These are phyloP conservation scores for Aspergillus sp. DNA, from an alignment of 2,329 filamentous ascomycete species.

Conservation along the genomic window DNA sequence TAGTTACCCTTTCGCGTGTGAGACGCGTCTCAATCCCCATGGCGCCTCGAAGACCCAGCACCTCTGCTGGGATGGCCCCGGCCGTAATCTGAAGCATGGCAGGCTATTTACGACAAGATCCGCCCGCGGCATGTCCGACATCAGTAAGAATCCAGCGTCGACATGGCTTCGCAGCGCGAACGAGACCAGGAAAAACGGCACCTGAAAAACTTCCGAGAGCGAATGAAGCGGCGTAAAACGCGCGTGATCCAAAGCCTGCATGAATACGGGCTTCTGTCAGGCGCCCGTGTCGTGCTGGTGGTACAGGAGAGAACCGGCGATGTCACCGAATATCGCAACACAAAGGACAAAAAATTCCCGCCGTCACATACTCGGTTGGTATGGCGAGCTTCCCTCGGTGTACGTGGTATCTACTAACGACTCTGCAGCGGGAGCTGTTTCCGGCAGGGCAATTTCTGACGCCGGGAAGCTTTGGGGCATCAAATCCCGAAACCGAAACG, in stretches of 20 bases:
- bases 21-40: no score
- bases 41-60: no score
- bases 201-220: not conserved
- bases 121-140: no score
- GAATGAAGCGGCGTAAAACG: not conserved
- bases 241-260: not conserved
- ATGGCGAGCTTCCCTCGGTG: not conserved
- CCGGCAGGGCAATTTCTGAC: not conserved
- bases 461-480: not conserved
- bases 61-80: no score
- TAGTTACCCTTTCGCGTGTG: no score
- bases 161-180: not conserved
- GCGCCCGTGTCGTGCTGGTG: not conserved
- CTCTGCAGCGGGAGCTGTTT: not conserved
- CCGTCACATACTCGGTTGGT: not conserved
- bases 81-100: no score
- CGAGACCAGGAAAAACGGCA: not conserved
- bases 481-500: no score
- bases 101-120: no score
- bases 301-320: not conserved
- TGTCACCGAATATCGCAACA: not conserved
- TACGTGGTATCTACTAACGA: not conserved
- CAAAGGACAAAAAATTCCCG: not conserved
- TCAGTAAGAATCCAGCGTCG: no score
- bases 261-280: not conserved